Evolutionary conservation across 2,329 filamentous ascomycete species (phyloP), one percentile per base, ranked within the genome.

Genomic region (Ophiosphaerella narmari): DNA sequence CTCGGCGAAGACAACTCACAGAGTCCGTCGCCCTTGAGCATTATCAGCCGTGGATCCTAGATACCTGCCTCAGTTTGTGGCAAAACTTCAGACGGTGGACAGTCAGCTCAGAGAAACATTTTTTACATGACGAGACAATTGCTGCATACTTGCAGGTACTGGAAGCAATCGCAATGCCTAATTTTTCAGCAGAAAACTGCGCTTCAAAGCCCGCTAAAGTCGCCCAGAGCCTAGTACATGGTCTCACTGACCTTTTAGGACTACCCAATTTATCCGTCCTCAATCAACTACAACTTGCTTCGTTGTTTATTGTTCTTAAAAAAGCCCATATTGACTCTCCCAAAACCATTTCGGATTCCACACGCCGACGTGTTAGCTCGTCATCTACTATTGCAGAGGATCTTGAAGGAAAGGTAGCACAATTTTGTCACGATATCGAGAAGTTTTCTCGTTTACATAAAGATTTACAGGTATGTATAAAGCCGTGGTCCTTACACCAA

Each of bases 401-500:
- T 18, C 12, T 71, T 14, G 55, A 65, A 33, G 48, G 59, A 9
- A 47, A n/a, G 7, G 49, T 70, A 18, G 12, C 47, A 24, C 42
- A 43, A 18, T 46, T 63, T 1, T 71, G 66, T 39, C 56, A 60
- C 9, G 54, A 69, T 21, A 24, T 34, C 1, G 47, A 55, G 18
- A 43, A 43, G 7, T 56, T 70, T 13, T 53, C 41, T 4, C 40
- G 33, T 3, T 40, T 74, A 13, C 48, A 62, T 2, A 63, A 56
- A 48, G 68, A 74, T 39, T 40, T 74, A 39, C 67, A 72, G 60
- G 71, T 73, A 62, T 31, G 63, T 45, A 23, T 4, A 4, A 8
- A 7, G 24, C 32, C 29, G 8, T 29, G 26, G 11, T 29, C 26
- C 13, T 2, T 29, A 5, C 7, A n/a, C 14, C 5, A 32, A 12